Conservation (phyloP, 108 stramenopile species). For the Nitzschia palea region DNA sequence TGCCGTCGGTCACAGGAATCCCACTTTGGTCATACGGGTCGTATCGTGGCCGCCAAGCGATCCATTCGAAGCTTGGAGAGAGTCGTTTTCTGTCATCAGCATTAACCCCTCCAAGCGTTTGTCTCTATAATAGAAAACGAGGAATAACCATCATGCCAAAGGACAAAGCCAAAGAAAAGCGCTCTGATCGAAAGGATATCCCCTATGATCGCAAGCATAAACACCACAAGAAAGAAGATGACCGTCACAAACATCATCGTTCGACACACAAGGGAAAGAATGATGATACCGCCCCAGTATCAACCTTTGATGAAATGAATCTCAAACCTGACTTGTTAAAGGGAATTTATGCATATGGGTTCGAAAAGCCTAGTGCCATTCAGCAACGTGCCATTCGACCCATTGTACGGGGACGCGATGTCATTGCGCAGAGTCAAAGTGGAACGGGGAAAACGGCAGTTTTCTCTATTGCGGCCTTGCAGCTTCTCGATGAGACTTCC, state of each 20-base stretch:
- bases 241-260: not conserved
- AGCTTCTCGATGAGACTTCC: slow-evolving; percentile 77
- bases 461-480: slow-evolving; percentile 94
- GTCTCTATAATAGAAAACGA: too few species aligned
- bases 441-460: slow-evolving; percentile 98
- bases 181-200: not conserved
- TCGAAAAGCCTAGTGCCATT: slow-evolving; percentile 97
- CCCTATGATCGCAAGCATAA: slow-evolving; percentile 10
- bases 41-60: too few species aligned
- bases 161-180: not conserved
- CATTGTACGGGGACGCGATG: slow-evolving; percentile 92
- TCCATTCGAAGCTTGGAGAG: too few species aligned
- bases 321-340: slow-evolving; percentile 74
- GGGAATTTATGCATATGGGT: slow-evolving; percentile 97
- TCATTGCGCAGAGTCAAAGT: slow-evolving; percentile 96
- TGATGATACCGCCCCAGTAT: slow-evolving; percentile 61
- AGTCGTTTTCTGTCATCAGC: too few species aligned
- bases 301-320: slow-evolving; percentile 85
- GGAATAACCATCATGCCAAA: slow-evolving; percentile 18
- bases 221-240: not conserved
- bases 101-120: too few species aligned
- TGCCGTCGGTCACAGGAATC: too few species aligned
- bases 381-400: slow-evolving; percentile 98
- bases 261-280: not conserved
- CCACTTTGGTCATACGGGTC: too few species aligned